phyloP scores from a whole-genome alignment of 805 yeast species.

The Candida palmyrensis region DNA sequence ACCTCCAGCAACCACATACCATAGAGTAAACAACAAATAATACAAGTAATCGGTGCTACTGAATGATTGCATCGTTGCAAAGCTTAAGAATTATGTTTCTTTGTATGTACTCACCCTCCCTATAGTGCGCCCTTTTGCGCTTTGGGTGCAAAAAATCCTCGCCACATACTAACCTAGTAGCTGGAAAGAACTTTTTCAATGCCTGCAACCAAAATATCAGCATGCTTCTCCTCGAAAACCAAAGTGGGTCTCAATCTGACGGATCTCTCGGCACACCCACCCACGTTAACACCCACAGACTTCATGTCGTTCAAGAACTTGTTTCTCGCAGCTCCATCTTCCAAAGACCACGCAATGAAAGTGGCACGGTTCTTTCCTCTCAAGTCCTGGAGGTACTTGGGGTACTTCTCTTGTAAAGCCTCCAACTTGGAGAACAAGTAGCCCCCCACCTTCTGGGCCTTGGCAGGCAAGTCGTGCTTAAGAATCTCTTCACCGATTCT shows the following conservation, averaged over 20 bases:
- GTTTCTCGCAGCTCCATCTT: conserved; percentile 51
- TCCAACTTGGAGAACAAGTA: conserved; percentile 58
- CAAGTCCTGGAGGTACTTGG: conserved; percentile 47
- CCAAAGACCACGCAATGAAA: conserved; percentile 76
- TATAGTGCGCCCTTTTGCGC: background rate
- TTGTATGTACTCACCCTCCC: background rate
- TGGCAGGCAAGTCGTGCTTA: conserved; percentile 52
- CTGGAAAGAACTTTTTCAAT: conserved; percentile 34
- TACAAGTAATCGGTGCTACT: conserved; percentile 17
- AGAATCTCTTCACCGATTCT: conserved; percentile 64
- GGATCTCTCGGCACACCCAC: conserved; percentile 78
- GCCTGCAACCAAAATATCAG: conserved; percentile 53
- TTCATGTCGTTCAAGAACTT: conserved; percentile 56
- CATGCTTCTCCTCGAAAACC: conserved; percentile 76
- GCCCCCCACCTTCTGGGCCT: conserved; percentile 58
- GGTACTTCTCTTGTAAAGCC: conserved; percentile 48
- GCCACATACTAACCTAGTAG: conserved; percentile 14
- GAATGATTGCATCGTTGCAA: conserved; percentile 8
- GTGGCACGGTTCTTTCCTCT: conserved; percentile 76
- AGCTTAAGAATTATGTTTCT: background rate
- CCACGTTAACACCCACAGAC: conserved; percentile 67
- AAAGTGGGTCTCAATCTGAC: conserved; percentile 80
- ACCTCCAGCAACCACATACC: conserved; percentile 18
- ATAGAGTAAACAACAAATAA: conserved; percentile 13
- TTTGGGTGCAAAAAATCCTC: background rate